Evolutionary conservation across 2,329 filamentous ascomycete genomes (phyloP).

Genomic region (Ceratocystis smalleyi): DNA sequence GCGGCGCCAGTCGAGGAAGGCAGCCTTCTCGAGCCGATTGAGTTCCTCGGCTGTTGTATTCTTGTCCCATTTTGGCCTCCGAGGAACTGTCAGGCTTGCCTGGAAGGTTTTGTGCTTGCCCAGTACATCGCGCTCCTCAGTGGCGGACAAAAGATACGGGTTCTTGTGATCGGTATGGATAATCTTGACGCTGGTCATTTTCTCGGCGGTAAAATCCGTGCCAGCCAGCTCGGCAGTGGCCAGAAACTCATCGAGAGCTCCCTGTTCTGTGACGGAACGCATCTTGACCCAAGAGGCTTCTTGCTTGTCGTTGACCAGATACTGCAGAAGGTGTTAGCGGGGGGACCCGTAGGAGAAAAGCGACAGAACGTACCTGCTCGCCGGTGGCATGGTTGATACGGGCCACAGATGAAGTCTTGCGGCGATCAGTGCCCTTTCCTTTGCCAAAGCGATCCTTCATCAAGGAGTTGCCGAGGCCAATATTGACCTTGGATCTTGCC

Average conservation of each 20-base stretch:
- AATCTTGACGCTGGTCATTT: conserved; percentile 98
- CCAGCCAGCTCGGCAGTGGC: conserved; percentile 92
- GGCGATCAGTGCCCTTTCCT: conserved; percentile 71
- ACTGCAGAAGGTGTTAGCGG: conserved; percentile 32
- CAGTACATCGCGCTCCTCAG: conserved; percentile 63
- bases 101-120: conserved; percentile 74
- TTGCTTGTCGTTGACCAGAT: conserved; percentile 78
- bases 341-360: neutral
- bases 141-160: conserved; percentile 72
- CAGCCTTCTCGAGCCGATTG: conserved; percentile 62
- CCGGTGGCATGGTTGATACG: conserved; percentile 67
- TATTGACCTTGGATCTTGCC: conserved; percentile 87
- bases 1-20: conserved; percentile 74
- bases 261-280: conserved; percentile 96
- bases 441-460: conserved; percentile 99
- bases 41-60: conserved; percentile 70
- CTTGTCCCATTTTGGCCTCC: conserved; percentile 77
- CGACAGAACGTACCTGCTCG: conserved; percentile 40
- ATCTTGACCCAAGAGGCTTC: conserved; percentile 98
- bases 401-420: conserved; percentile 44
- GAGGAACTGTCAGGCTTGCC: conserved; percentile 67
- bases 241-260: conserved; percentile 88
- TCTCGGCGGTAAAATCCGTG: conserved; percentile 96
- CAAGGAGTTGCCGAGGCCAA: conserved; percentile 88
- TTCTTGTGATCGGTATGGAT: conserved; percentile 95